Evolutionary conservation across 495 filamentous ascomycete species (phyloP), one percentile per base, ranked within the genome.

Genomic region (Talaromyces thailandensis): DNA sequence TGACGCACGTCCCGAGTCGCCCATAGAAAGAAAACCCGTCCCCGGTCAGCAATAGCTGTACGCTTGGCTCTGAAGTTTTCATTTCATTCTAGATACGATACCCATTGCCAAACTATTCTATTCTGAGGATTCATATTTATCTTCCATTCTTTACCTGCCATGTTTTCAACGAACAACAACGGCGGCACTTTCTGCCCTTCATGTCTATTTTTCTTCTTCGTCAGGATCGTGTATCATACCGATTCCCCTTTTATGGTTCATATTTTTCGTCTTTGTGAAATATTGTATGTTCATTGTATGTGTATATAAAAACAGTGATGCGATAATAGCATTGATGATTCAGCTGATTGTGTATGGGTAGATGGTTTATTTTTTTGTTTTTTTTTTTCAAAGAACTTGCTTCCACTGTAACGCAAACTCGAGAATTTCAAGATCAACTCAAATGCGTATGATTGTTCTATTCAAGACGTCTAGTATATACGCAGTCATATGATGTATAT

Each of bases 41-140:
- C 72, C 75, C 4, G 79, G 79, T 56, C 80, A 81, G 68, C 80
- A 82, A 24, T 74, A 31, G 37, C 59, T 26, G 43, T 45, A 48
- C 7, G 25, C 16, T 28, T 61, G 26, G 59, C 21, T n/a, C 21
- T n/a, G n/a, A 32, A 58, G 32, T 51, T 25, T 40, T 18, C 50
- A 3, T 56, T 52, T 18, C 14, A 52, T 62, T 52, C 23, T 40
- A n/a, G 40, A 52, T n/a, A 23, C 50, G 50, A 62, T 62, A 62
- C 60, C 60, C 60, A 11, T 55, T 62, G 25, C 23, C 53, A 60
- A 35, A 43, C 23, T 24, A 28, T 45, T 60, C 23, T 45, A 40
- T 60, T 40, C 57, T 60, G 26, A 31, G n/a, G n/a, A 32, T 24
- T 16, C 0, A 2, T 21, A 11, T 26, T 26, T 26, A 9, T 8